Evolutionary conservation across 2,329 filamentous ascomycete species (phyloP).

Genomic region (Huntiella bhutanensis): DNA sequence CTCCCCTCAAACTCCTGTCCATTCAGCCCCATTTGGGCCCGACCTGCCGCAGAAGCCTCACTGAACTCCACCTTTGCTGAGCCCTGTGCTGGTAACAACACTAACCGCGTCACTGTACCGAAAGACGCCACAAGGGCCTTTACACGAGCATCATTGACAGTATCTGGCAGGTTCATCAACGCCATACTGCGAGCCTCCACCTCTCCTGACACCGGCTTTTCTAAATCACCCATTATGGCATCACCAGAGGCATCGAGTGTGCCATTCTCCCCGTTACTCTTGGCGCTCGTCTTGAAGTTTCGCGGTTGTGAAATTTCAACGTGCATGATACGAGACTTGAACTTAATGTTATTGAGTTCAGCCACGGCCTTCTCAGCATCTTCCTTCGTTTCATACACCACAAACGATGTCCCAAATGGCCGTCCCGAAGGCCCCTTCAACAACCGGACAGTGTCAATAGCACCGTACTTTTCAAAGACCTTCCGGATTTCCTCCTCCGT

Average conservation of each 20-base stretch:
- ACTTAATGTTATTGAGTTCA: constrained; percentile 50
- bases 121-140: constrained; percentile 50
- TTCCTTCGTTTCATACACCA: constrained; percentile 55
- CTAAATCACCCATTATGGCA: constrained; percentile 18
- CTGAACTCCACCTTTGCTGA: constrained; percentile 74
- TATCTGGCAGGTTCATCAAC: constrained; percentile 75
- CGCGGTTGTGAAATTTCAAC: constrained; percentile 41
- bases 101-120: constrained; percentile 55
- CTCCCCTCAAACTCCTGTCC: constrained; percentile 35
- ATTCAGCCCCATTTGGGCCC: constrained; percentile 42
- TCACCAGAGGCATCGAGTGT: constrained; percentile 16
- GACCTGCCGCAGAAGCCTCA: constrained; percentile 51
- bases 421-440: constrained; percentile 47
- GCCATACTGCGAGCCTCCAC: constrained; percentile 54
- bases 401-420: constrained; percentile 60
- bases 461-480: constrained; percentile 58
- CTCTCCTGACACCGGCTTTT: constrained; percentile 14
- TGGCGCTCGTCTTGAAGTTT: constrained; percentile 37
- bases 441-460: constrained; percentile 52
- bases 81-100: constrained; percentile 61
- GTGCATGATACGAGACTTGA: constrained; percentile 46
- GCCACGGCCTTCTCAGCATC: constrained; percentile 47
- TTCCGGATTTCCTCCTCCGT: constrained; percentile 50
- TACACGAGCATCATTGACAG: constrained; percentile 73
- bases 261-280: constrained; percentile 19